phyloP scores from a whole-genome alignment of 2,329 filamentous ascomycete species.

The Pseudocercospora cruenta region DNA sequence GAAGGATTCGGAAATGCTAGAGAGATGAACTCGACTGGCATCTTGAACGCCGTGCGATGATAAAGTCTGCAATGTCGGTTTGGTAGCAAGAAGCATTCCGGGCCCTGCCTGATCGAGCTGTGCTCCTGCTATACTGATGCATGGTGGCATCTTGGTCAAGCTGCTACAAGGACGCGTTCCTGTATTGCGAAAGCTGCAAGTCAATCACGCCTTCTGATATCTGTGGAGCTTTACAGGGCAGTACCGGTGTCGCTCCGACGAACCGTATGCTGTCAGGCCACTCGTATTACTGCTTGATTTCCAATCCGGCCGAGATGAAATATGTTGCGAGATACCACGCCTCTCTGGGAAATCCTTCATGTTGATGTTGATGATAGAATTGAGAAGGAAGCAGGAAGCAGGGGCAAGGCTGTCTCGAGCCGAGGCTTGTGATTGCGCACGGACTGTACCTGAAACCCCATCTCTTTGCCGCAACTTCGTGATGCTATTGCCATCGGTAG shows the following conservation, averaged over 20 bases:
- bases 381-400: not conserved
- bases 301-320: not conserved
- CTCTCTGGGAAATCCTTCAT: not conserved
- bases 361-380: not conserved
- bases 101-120: not conserved
- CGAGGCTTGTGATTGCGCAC: not conserved
- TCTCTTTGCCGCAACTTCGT: not conserved
- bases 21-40: slow-evolving; percentile 59
- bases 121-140: not conserved
- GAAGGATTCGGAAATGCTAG: slow-evolving; percentile 61
- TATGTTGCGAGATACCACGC: not conserved
- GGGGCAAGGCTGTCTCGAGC: not conserved
- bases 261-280: not conserved
- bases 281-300: not conserved
- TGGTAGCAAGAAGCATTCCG: not conserved
- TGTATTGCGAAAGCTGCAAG: slow-evolving; percentile 21
- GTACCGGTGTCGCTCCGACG: slow-evolving; percentile 18
- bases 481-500: not conserved
- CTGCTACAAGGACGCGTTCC: slow-evolving; percentile 9
- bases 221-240: slow-evolving; percentile 10
- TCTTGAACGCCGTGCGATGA: slow-evolving; percentile 10
- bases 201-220: slow-evolving; percentile 24
- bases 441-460: not conserved
- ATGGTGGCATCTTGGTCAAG: not conserved
- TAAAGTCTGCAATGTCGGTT: not conserved